Evolutionary conservation across 441 rosid species (phyloP).

Genomic region (California macrophylla): DNA sequence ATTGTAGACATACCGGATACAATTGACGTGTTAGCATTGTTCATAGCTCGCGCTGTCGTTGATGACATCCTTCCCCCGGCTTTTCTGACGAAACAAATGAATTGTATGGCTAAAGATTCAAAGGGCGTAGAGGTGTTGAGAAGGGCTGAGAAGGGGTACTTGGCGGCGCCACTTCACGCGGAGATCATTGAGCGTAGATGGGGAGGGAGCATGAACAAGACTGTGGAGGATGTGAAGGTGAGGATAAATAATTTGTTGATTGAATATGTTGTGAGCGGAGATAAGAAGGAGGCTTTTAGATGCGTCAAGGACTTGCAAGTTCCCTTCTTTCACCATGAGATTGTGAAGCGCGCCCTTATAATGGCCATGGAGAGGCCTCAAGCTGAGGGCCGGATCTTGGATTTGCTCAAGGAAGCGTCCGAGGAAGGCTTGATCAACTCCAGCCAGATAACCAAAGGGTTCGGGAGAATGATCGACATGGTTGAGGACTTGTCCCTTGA

Average conservation of each 20-base stretch:
- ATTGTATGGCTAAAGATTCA: conserved; percentile 31
- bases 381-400: conserved; percentile 46
- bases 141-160: conserved; percentile 64
- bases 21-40: conserved; percentile 63
- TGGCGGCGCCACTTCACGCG: conserved; percentile 73
- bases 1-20: conserved; percentile 72
- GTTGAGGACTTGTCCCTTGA: conserved; percentile 72
- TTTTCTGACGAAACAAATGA: conserved; percentile 54
- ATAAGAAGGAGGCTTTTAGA: conserved; percentile 60
- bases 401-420: conserved; percentile 49
- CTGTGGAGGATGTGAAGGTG: conserved; percentile 69
- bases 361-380: conserved; percentile 67
- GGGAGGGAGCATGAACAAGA: conserved; percentile 67
- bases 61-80: conserved; percentile 81
- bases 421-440: conserved; percentile 69
- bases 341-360: conserved; percentile 53
- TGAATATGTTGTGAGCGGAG: conserved; percentile 61
- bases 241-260: conserved; percentile 50
- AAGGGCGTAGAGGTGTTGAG: conserved; percentile 52
- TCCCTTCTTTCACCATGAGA: conserved; percentile 77
- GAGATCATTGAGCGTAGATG: conserved; percentile 67
- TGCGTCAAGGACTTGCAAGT: conserved; percentile 74
- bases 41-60: conserved; percentile 77
- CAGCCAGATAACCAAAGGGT: conserved; percentile 70
- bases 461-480: conserved; percentile 51